Conservation (phyloP, 176 grass and related monocot species). For the Phragmites australis region DNA sequence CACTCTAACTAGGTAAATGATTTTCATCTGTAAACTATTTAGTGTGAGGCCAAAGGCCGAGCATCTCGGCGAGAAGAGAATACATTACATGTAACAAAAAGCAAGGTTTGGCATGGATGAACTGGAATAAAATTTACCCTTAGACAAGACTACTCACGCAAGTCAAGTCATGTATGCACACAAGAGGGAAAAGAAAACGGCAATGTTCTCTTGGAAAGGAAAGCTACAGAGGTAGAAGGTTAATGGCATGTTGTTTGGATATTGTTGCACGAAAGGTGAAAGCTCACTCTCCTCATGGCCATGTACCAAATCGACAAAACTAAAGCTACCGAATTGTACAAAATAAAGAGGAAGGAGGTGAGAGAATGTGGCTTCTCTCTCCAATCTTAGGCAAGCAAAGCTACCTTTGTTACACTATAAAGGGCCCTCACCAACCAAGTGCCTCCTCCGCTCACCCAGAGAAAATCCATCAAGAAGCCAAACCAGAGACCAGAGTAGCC, state of each 20-base stretch:
- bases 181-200: slow-evolving; percentile 29
- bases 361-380: slow-evolving; percentile 48
- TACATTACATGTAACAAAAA: slow-evolving; percentile 29
- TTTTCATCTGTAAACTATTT: slow-evolving; percentile 9
- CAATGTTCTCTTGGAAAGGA: slow-evolving; percentile 46
- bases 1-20: slow-evolving; percentile 38
- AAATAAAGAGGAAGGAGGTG: slow-evolving; percentile 24
- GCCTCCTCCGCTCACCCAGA: slow-evolving; percentile 52
- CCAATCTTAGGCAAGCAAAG: slow-evolving; percentile 29
- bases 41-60: slow-evolving; percentile 32
- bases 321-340: slow-evolving; percentile 41
- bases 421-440: slow-evolving; percentile 55
- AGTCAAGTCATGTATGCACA: slow-evolving; percentile 51
- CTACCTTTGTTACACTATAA: slow-evolving; percentile 53
- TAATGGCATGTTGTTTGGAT: slow-evolving; percentile 40
- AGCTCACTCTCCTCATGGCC: slow-evolving; percentile 41
- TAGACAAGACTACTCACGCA: slow-evolving; percentile 44
- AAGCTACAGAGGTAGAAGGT: slow-evolving; percentile 22
- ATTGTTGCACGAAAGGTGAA: slow-evolving; percentile 42
- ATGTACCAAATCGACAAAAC: slow-evolving; percentile 53
- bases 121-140: slow-evolving; percentile 39
- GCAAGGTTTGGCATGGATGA: slow-evolving; percentile 42
- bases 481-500: slow-evolving; percentile 5
- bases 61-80: slow-evolving; percentile 37
- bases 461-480: slow-evolving; percentile 36